Percentiles rank a stretch among this genome's conserved stretches.
Evolutionary conservation across 139 green algal species (phyloP).

Genomic region (Deuterostichococcus epilithicus): DNA sequence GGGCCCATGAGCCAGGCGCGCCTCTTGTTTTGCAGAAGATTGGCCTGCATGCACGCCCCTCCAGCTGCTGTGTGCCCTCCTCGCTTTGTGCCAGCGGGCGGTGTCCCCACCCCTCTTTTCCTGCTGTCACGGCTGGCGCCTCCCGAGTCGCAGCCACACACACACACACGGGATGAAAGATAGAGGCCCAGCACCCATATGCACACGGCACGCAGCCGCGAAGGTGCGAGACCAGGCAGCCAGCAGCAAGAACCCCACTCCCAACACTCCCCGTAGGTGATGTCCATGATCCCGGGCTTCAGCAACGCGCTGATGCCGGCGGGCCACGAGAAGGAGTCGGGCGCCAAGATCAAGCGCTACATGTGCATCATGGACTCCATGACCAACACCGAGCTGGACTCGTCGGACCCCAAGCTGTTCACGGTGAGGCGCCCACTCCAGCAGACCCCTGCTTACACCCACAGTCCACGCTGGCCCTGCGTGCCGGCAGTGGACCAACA

Average conservation of each 20-base stretch:
- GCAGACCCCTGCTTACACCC: neutral
- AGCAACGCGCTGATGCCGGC: constrained; percentile 41
- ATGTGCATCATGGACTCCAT: constrained; percentile 99
- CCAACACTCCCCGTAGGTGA: constrained; percentile 58
- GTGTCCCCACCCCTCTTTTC: too few species aligned
- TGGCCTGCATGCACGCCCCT: too few species aligned
- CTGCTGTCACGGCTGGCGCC: too few species aligned
- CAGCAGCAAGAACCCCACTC: too few species aligned
- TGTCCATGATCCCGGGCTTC: constrained; percentile 96
- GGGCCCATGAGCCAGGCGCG: constrained; percentile 75
- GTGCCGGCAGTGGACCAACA: constrained; percentile 44
- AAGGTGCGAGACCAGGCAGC: too few species aligned
- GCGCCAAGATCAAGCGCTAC: constrained; percentile 82
- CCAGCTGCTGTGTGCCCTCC: too few species aligned
- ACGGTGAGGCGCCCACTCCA: too few species aligned
- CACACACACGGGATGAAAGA: too few species aligned
- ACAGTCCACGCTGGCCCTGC: constrained; percentile 2
- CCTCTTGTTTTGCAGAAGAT: constrained; percentile 15
- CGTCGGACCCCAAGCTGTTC: constrained; percentile 44
- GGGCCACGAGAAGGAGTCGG: constrained; percentile 84
- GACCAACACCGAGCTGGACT: constrained; percentile 83
- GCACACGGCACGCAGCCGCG: too few species aligned
- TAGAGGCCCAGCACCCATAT: too few species aligned
- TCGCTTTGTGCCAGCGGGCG: too few species aligned
- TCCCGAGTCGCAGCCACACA: too few species aligned